These are phyloP conservation scores for Candida glaebosa DNA, from an alignment of 805 yeast genomes.

Conservation along the genomic window DNA sequence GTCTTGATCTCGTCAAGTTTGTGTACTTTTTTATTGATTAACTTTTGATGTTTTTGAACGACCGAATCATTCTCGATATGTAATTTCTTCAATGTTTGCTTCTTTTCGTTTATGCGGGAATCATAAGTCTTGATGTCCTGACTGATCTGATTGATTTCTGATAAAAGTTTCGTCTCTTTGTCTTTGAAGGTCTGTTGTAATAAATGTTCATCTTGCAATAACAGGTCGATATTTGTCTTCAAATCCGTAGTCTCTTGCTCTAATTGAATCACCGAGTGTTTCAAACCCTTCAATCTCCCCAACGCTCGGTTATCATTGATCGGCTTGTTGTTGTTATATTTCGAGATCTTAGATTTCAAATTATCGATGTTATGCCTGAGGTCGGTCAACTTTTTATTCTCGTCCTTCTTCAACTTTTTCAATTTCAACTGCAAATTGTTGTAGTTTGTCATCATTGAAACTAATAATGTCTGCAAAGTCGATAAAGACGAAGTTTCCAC, in stretches of 20 bases:
- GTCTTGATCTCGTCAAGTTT: conserved; percentile 23
- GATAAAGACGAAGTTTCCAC: conserved; percentile 23
- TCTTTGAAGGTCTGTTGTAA: conserved; percentile 13
- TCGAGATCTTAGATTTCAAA: conserved; percentile 28
- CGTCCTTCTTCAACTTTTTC: conserved; percentile 36
- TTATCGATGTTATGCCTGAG: conserved; percentile 30
- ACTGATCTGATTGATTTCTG: conserved; percentile 22
- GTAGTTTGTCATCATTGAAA: conserved; percentile 27
- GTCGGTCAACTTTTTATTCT: conserved; percentile 31
- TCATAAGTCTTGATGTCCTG: conserved; percentile 21
- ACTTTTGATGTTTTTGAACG: conserved; percentile 22
- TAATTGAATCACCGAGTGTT: conserved; percentile 36
- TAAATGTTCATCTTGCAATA: conserved; percentile 11
- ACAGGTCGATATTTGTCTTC: conserved; percentile 14
- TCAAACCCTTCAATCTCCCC: conserved; percentile 38
- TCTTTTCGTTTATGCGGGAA: conserved; percentile 17
- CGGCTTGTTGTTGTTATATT: conserved; percentile 17
- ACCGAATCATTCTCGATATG: conserved; percentile 20
- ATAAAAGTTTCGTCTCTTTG: conserved; percentile 16
- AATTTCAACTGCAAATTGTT: conserved; percentile 18
- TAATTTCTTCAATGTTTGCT: conserved; percentile 17
- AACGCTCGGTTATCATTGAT: conserved; percentile 27
- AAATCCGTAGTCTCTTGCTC: conserved; percentile 31
- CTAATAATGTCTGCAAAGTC: conserved; percentile 32
- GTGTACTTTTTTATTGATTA: conserved; percentile 20